A percentile compares a stretch with the other conserved stretches of the same genome.
phyloP scores from a whole-genome alignment of 495 filamentous ascomycete genomes.

The Xanthoparmelia taractica region DNA sequence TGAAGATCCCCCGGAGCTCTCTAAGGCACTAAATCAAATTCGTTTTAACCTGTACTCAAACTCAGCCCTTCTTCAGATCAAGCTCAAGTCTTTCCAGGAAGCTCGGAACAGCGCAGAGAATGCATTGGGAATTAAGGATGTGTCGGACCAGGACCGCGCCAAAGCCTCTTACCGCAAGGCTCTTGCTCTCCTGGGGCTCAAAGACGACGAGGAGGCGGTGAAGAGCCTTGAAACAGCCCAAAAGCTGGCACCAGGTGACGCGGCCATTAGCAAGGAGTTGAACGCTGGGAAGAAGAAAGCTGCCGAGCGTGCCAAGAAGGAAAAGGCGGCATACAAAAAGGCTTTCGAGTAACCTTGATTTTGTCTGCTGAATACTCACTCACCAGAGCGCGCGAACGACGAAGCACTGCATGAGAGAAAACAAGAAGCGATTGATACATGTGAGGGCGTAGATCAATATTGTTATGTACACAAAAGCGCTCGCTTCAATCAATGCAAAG shows the following conservation, averaged over 20 bases:
- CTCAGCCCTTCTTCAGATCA: slow-evolving; percentile 70
- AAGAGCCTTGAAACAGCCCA: slow-evolving; percentile 68
- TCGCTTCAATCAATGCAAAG: background rate
- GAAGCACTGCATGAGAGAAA: background rate
- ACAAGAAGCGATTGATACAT: background rate
- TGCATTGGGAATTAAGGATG: slow-evolving; percentile 57
- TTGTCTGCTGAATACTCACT: background rate
- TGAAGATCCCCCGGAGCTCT: slow-evolving; percentile 58
- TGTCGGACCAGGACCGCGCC: slow-evolving; percentile 65
- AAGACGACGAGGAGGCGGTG: slow-evolving; percentile 80
- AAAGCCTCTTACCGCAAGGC: slow-evolving; percentile 85
- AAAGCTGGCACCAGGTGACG: slow-evolving; percentile 69
- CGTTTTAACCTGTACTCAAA: slow-evolving; percentile 73
- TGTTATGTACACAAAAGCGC: slow-evolving; percentile 7
- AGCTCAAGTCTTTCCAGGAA: slow-evolving; percentile 63
- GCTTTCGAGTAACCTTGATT: slow-evolving; percentile 54
- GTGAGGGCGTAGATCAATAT: background rate
- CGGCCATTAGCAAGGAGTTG: slow-evolving; percentile 66
- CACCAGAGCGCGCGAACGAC: background rate
- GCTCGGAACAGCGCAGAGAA: slow-evolving; percentile 60
- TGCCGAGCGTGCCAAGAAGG: slow-evolving; percentile 66
- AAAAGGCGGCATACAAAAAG: slow-evolving; percentile 83
- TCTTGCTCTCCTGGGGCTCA: slow-evolving; percentile 60
- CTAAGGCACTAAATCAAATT: slow-evolving; percentile 58
- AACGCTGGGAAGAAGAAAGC: slow-evolving; percentile 65